Evolutionary conservation across 1,284 basidiomycete genomes (phyloP).

Genomic region (Ustilago vetiveriae): DNA sequence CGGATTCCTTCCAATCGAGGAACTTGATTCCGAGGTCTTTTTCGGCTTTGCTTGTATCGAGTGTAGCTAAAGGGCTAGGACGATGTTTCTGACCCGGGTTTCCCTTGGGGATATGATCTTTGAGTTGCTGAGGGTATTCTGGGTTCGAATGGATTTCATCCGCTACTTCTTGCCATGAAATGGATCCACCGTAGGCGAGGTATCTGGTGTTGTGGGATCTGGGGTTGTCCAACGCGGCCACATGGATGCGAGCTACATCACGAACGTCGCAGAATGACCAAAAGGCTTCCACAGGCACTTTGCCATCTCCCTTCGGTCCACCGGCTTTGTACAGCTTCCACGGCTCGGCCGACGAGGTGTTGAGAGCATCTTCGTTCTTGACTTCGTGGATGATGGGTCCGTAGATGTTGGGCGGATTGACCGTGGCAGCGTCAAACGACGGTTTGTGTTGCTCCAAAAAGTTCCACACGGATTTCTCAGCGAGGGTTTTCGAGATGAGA

Average conservation of each 20-base stretch:
- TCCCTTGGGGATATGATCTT: slow-evolving; percentile 38
- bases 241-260: slow-evolving; percentile 41
- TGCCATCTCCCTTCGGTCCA: slow-evolving; percentile 31
- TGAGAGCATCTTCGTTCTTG: slow-evolving; percentile 35
- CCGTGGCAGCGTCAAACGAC: slow-evolving; percentile 39
- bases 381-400: slow-evolving; percentile 51
- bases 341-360: slow-evolving; percentile 27
- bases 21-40: slow-evolving; percentile 39
- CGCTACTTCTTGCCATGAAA: slow-evolving; percentile 40
- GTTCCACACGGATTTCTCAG: slow-evolving; percentile 66
- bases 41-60: slow-evolving; percentile 31
- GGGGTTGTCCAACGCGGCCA: slow-evolving; percentile 28
- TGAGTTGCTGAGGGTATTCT: slow-evolving; percentile 33
- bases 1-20: slow-evolving; percentile 40
- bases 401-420: slow-evolving; percentile 55
- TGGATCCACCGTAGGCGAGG: slow-evolving; percentile 26
- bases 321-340: slow-evolving; percentile 47
- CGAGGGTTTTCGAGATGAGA: slow-evolving; percentile 66
- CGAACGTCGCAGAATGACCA: slow-evolving; percentile 42
- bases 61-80: slow-evolving; percentile 20
- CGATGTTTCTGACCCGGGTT: slow-evolving; percentile 17
- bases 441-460: slow-evolving; percentile 62
- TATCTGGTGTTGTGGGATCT: slow-evolving; percentile 27
- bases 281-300: slow-evolving; percentile 31
- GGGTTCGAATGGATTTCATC: slow-evolving; percentile 43